A percentile compares a stretch with the other conserved stretches of the same genome.
Evolutionary conservation across 768 basidiomycete genomes (phyloP).

Genomic region (Leccinum broughii): DNA sequence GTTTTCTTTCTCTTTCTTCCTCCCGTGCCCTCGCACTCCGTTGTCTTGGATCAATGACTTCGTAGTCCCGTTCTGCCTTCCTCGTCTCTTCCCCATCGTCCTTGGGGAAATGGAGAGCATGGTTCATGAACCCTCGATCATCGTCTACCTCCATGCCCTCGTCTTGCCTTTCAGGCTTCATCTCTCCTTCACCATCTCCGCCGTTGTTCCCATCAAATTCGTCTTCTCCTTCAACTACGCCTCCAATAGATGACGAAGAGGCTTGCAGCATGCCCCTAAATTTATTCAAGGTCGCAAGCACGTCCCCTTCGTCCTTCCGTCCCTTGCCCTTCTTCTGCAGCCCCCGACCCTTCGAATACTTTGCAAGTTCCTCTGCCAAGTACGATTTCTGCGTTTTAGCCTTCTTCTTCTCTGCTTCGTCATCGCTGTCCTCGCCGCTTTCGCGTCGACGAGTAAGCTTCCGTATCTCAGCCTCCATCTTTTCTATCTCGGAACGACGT

Average conservation of each 20-base stretch:
- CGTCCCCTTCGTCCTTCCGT: conserved; percentile 69
- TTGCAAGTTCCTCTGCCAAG: conserved; percentile 78
- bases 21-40: conserved; percentile 73
- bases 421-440: conserved; percentile 62
- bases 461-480: conserved; percentile 87
- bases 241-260: conserved; percentile 35
- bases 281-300: conserved; percentile 64
- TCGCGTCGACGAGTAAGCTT: conserved; percentile 65
- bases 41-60: conserved; percentile 83
- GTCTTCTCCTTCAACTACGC: conserved; percentile 23
- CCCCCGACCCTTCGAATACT: conserved; percentile 69
- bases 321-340: conserved; percentile 56
- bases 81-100: conserved; percentile 70
- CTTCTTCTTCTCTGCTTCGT: conserved; percentile 54
- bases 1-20: conserved; percentile 72
- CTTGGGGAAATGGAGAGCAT: conserved; percentile 75
- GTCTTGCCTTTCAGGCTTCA: conserved; percentile 39
- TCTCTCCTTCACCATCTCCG: conserved; percentile 11
- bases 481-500: conserved; percentile 76
- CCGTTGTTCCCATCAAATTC: conserved; percentile 17
- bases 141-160: conserved; percentile 73
- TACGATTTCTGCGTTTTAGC: conserved; percentile 64
- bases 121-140: conserved; percentile 72
- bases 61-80: conserved; percentile 84
- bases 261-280: conserved; percentile 70